phyloP scores from a whole-genome alignment of 345 rosid genomes.

The Sonneratia alba region DNA sequence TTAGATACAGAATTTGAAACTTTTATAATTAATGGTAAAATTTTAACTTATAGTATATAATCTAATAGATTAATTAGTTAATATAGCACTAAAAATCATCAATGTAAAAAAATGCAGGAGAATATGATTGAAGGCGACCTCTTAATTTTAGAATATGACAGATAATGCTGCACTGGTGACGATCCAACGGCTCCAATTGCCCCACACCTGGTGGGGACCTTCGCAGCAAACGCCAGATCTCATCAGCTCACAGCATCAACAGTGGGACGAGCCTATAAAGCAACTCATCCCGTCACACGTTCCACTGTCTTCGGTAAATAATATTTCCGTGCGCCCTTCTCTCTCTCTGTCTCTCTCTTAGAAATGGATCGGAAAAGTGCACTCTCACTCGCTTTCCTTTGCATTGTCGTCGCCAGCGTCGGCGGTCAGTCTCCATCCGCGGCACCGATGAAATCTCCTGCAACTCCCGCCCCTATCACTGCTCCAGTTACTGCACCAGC shows the following conservation, averaged over 20 bases:
- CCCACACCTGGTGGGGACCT: conserved; percentile 18
- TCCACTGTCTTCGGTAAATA: background rate
- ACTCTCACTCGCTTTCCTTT: conserved; percentile 31
- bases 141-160: too few species aligned
- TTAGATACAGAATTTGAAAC: too few species aligned
- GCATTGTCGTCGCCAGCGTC: conserved; percentile 46
- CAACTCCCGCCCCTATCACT: conserved; percentile 9
- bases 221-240: background rate
- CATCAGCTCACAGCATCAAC: background rate
- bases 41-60: too few species aligned
- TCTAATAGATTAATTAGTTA: too few species aligned
- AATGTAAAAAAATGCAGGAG: too few species aligned
- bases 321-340: background rate
- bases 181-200: conserved; percentile 14
- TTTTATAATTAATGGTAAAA: too few species aligned
- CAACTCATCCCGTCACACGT: background rate
- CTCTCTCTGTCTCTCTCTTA: conserved; percentile 1
- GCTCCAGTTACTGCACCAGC: conserved; percentile 6
- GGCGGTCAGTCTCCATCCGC: conserved; percentile 57
- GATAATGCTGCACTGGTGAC: too few species aligned
- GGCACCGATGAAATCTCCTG: conserved; percentile 34
- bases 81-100: too few species aligned
- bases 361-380: conserved; percentile 36
- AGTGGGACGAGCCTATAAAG: background rate
- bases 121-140: too few species aligned